Conservation (phyloP, 225 moss, liverwort and hornwort species). For the Pleurozium schreberi region DNA sequence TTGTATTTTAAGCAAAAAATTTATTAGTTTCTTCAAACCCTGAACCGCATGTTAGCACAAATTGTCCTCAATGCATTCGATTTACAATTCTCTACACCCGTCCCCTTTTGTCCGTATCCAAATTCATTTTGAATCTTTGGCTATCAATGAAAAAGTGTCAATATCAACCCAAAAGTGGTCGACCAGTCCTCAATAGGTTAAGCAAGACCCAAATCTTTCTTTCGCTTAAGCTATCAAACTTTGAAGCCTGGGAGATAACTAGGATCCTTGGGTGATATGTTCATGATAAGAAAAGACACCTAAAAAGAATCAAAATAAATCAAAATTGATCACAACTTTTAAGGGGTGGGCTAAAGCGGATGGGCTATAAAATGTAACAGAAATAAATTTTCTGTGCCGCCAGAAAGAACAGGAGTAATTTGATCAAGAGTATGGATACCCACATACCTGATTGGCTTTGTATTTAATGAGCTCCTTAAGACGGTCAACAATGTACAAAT, state of each 20-base stretch:
- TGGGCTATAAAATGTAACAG: background rate
- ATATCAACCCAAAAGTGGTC: too few relatives aligned
- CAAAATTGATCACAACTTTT: background rate
- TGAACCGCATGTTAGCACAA: too few relatives aligned
- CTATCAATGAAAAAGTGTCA: too few relatives aligned
- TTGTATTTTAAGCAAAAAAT: too few relatives aligned
- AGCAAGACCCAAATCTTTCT: background rate
- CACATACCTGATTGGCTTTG: constrained; percentile 65
- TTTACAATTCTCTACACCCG: too few relatives aligned
- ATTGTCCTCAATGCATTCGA: too few relatives aligned
- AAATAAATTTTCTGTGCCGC: background rate
- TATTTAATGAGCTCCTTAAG: constrained; percentile 89
- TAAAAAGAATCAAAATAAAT: background rate
- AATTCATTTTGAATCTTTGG: too few relatives aligned
- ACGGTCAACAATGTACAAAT: constrained; percentile 73
- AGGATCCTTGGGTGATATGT: background rate
- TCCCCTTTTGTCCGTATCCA: too few relatives aligned
- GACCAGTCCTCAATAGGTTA: too few relatives aligned
- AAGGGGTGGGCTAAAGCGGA: background rate
- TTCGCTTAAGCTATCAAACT: background rate
- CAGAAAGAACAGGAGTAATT: background rate
- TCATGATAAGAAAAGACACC: background rate
- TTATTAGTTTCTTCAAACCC: too few relatives aligned
- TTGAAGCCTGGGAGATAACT: background rate
- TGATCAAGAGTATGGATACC: background rate